Percentiles rank a stretch among this genome's conserved stretches.
phyloP scores from a whole-genome alignment of 225 moss, liverwort and hornwort species.

The Pseudoscleropodium purum region DNA sequence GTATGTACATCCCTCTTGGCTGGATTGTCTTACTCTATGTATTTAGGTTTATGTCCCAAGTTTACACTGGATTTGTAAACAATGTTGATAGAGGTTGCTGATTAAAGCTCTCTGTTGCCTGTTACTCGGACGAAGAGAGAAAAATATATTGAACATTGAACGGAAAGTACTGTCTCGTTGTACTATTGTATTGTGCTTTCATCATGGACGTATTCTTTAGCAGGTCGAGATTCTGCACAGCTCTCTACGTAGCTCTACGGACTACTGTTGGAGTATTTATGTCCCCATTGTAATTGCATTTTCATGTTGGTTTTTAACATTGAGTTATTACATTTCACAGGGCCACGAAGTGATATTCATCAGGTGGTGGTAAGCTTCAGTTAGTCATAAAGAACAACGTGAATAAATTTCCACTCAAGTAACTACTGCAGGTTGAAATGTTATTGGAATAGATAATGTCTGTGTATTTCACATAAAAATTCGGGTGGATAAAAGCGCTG shows the following conservation, averaged over 20 bases:
- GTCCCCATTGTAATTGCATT: not conserved
- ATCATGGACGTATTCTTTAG: not conserved
- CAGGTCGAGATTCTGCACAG: not conserved
- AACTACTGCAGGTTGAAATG: not conserved
- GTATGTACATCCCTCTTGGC: not conserved
- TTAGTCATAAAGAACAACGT: not conserved
- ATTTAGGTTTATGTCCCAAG: conserved; percentile 25
- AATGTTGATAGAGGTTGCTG: not conserved
- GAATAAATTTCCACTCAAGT: not conserved
- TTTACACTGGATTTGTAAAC: conserved; percentile 1
- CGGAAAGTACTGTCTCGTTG: not conserved
- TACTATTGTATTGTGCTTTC: not conserved
- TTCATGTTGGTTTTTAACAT: not conserved
- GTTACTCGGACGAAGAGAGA: not conserved
- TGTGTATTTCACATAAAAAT: not conserved
- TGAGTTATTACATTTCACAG: not conserved
- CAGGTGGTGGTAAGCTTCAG: not conserved
- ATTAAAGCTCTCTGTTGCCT: not conserved
- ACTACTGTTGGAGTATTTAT: not conserved
- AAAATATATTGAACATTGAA: too few relatives aligned
- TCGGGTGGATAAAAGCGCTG: not conserved
- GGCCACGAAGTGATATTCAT: too few relatives aligned
- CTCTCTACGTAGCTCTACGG: not conserved
- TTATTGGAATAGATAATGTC: not conserved
- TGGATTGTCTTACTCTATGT: not conserved